A percentile compares a stretch with the other conserved stretches of the same genome.
Evolutionary conservation across 2,329 filamentous ascomycete species (phyloP).

Genomic region (Aspergillus terreus): DNA sequence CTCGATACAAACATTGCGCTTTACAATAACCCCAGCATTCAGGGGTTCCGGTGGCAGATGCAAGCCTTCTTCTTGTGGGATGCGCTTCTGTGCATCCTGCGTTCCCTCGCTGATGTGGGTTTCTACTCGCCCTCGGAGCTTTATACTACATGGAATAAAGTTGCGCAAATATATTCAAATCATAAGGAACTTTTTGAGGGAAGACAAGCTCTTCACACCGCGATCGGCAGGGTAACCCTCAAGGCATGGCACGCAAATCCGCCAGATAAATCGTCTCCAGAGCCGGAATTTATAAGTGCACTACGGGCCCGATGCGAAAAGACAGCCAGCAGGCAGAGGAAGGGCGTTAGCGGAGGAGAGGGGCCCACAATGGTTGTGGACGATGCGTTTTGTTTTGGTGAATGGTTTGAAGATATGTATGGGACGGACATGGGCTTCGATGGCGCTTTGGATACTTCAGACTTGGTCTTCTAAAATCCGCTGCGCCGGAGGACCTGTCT

Average conservation of each 20-base stretch:
- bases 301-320: conserved; percentile 5
- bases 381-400: neutral
- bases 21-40: conserved; percentile 33
- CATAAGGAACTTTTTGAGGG: conserved; percentile 39
- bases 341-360: neutral
- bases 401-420: neutral
- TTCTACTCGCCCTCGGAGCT: conserved; percentile 26
- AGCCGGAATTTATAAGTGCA: conserved; percentile 12
- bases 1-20: conserved; percentile 31
- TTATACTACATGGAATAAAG: conserved; percentile 39
- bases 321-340: neutral
- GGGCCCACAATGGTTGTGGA: neutral
- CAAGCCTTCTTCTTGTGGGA: conserved; percentile 49
- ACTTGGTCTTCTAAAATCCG: neutral
- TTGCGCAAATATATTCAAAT: conserved; percentile 40
- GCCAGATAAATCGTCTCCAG: neutral
- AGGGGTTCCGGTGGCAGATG: conserved; percentile 42
- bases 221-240: conserved; percentile 3
- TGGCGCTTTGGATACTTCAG: neutral
- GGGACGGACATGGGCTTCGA: neutral
- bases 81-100: conserved; percentile 45
- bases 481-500: neutral
- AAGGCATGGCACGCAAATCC: conserved; percentile 12
- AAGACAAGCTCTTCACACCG: conserved; percentile 1
- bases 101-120: conserved; percentile 29